Evolutionary conservation across 2,329 filamentous ascomycete species (phyloP), one percentile per base, ranked within the genome.

Genomic region (Diaporthe destruens): DNA sequence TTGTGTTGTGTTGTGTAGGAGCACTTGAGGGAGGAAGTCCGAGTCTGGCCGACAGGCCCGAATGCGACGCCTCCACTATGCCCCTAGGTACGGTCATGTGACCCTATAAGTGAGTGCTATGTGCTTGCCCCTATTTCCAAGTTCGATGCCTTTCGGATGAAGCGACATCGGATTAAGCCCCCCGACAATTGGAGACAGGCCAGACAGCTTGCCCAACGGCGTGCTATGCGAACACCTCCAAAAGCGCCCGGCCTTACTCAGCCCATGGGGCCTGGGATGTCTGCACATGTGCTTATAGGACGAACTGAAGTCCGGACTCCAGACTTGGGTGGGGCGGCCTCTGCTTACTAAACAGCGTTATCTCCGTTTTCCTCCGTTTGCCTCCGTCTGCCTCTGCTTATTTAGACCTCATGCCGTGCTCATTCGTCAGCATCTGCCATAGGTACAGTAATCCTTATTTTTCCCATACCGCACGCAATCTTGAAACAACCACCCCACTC

Each of bases 191-290:
- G n/a, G 3, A n/a, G 9, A 11, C 7, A 16, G 57, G n/a, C 36
- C 25, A 23, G 59, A 23, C 42, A 20, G 7, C 25, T 63, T 47
- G 18, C 18, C 59, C 18, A 25, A 47, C 12, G 61, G 32, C 47
- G 61, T 53, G 29, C 61, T 39, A 53, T 44, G 47, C 42, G 67
- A 67, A 36, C 72, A 73, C 47, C 11, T 42, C 14, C 49, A 34
- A 63, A 56, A 53, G 55, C 59, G 25, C 68, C 71, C 72, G 71
- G 36, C 36, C 36, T 39, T 39, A 39, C 49, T 49, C 29, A 29
- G 29, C 11, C 9, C 29, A 20, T n/a, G n/a, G n/a, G n/a, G n/a
- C n/a, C n/a, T n/a, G n/a, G n/a, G n/a, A n/a, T n/a, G n/a, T n/a
- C n/a, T n/a, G n/a, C n/a, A n/a, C n/a, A n/a, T n/a, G n/a, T n/a